phyloP scores from a whole-genome alignment of 805 yeast genomes.

The Hanseniaspora occidentalis region DNA sequence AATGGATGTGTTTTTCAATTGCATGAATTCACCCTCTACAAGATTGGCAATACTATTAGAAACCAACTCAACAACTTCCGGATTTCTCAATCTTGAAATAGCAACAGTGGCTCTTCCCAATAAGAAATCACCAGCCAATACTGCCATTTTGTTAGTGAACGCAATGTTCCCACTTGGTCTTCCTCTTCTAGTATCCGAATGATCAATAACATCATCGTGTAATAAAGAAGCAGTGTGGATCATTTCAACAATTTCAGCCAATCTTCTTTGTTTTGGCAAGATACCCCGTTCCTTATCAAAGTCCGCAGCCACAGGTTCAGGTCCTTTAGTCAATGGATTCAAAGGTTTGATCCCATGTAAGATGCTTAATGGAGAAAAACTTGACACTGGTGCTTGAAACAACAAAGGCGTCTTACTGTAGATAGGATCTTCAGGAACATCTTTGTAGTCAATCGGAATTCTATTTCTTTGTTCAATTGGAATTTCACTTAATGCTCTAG shows the following conservation, averaged over 20 bases:
- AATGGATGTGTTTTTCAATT: constrained; percentile 79
- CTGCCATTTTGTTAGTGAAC: constrained; percentile 94
- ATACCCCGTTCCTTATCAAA: constrained; percentile 55
- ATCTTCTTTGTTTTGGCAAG: constrained; percentile 84
- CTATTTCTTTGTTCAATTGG: constrained; percentile 59
- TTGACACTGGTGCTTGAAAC: constrained; percentile 38
- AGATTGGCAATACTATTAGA: constrained; percentile 93
- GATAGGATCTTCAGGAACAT: constrained; percentile 55
- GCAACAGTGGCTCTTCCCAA: constrained; percentile 95
- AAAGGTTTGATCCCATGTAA: constrained; percentile 89
- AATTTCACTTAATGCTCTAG: constrained; percentile 68
- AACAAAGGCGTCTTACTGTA: constrained; percentile 43
- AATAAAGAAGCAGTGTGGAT: constrained; percentile 92
- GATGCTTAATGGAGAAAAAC: constrained; percentile 66
- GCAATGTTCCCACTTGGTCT: constrained; percentile 87
- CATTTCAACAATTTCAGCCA: constrained; percentile 97
- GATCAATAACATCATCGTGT: constrained; percentile 95
- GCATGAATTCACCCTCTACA: constrained; percentile 99
- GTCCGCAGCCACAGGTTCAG: constrained; percentile 36
- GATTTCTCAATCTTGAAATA: constrained; percentile 80
- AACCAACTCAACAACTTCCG: constrained; percentile 93
- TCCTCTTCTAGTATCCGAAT: constrained; percentile 78
- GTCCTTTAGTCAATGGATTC: constrained; percentile 70
- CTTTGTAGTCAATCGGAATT: constrained; percentile 45
- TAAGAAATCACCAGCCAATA: constrained; percentile 90